Base-by-base conservation (phyloP, 495 filamentous ascomycete genomes). In the Penicillium turbatum region DNA sequence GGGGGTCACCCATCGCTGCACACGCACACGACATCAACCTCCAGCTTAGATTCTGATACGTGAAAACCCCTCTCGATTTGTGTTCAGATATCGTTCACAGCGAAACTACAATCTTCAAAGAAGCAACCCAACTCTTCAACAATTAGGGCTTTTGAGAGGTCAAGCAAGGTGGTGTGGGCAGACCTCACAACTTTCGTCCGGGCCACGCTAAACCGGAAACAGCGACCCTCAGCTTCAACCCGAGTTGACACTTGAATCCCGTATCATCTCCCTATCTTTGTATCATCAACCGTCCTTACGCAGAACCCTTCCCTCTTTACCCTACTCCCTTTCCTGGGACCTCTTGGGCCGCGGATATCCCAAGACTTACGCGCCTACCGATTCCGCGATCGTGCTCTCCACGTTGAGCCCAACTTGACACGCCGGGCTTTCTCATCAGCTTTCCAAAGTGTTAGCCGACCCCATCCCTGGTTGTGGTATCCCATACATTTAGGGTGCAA, bases 191-290 rank as follows among this genome's bases (percentile, higher is more conserved):
- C 44, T 54, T 54, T 63, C 48, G 37, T 15, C 51, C 54, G 54
- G 54, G 54, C 42, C 51, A 32, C 72, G 62, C 72, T 73, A 73
- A 49, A 73, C 72, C 72, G 63, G 71, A 75, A 71, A 59, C 72
- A 73, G 72, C 67, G 68, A 64, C 63, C 49, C 63, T 70, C 68
- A 67, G 68, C 60, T 68, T 68, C 67, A 67, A 67, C 70, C 66
- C 64, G 67, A 71, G 61, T 60, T 61, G 48, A 57, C 63, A 59
- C 52, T 54, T 43, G 49, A 51, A 51, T 43, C 38, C 43, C 15
- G 39, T 61, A 58, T 47, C 58, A 56, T 62, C 59, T 61, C 63
- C 53, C 44, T 55, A 55, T 51, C 56, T 45, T 48, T 55, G 45
- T 55, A 46, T 51, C 50, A 63, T 55, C 57, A 59, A 61, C 56